Evolutionary conservation across 371 early-diverging fungal genomes (phyloP).

Genomic region (Saksenaea vasiformis): DNA sequence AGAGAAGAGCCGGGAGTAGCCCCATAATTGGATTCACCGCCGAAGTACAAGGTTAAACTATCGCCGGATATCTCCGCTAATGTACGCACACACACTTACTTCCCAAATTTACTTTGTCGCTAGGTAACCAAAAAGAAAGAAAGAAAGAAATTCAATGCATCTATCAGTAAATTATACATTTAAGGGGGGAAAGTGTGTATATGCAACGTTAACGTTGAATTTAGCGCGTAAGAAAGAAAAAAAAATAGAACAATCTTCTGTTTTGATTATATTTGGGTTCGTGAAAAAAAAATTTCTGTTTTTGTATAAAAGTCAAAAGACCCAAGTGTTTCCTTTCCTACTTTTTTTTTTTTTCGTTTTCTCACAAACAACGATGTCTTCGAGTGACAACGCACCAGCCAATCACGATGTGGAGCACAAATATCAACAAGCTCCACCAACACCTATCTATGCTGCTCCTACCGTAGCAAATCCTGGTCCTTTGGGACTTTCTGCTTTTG

Average conservation of each 20-base stretch:
- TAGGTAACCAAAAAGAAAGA: not conserved
- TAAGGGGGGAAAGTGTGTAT: no score
- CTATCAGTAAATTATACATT: no score
- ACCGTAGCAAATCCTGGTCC: constrained; percentile 70
- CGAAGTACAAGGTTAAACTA: not conserved
- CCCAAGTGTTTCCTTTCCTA: not conserved
- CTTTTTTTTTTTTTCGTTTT: not conserved
- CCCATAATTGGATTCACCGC: not conserved
- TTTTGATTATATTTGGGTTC: not conserved
- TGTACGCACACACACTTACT: not conserved
- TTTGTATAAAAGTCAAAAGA: not conserved
- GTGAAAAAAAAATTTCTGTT: not conserved
- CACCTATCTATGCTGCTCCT: constrained; percentile 24
- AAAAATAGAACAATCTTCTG: not conserved
- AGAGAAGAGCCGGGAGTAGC: constrained; percentile 2
- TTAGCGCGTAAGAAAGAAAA: not conserved
- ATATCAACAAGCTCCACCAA: not conserved
- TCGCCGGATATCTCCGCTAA: not conserved
- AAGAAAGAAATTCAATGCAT: not conserved
- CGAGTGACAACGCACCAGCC: not conserved
- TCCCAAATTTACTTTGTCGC: not conserved
- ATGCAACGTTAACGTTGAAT: not conserved
- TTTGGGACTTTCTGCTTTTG: constrained; percentile 70
- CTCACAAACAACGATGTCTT: not conserved
- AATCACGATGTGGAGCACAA: constrained; percentile 5